These are phyloP conservation scores for Acrodontium crateriforme DNA, from an alignment of 2,329 filamentous ascomycete genomes.

Conservation along the genomic window DNA sequence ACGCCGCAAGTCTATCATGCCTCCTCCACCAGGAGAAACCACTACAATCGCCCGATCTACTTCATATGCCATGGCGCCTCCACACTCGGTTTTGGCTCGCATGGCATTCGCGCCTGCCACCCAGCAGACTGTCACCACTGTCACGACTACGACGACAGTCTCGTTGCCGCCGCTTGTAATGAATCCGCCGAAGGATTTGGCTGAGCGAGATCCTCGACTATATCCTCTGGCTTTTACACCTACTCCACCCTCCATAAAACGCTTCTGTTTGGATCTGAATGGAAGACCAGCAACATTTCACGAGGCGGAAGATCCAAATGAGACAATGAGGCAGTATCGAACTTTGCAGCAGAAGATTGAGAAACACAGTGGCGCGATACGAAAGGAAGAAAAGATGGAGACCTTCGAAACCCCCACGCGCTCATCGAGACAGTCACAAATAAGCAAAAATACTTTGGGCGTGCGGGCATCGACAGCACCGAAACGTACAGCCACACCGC, in stretches of 20 bases:
- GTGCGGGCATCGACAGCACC: slow-evolving; percentile 21
- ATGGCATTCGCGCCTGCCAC: slow-evolving; percentile 50
- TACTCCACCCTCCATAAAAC: slow-evolving; percentile 64
- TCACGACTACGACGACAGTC: slow-evolving; percentile 78
- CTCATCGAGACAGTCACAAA: slow-evolving; percentile 4
- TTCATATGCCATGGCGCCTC: slow-evolving; percentile 11
- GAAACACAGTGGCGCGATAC: slow-evolving; percentile 16
- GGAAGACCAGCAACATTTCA: slow-evolving; percentile 47
- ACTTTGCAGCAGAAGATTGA: slow-evolving; percentile 16
- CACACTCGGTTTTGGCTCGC: slow-evolving; percentile 38
- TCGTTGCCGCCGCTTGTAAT: slow-evolving; percentile 72
- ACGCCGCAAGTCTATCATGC: slow-evolving; percentile 3
- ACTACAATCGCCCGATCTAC: slow-evolving; percentile 4
- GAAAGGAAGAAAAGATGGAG: slow-evolving; percentile 13
- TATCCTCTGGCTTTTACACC: slow-evolving; percentile 77
- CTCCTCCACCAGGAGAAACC: slow-evolving; percentile 4
- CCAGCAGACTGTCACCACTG: slow-evolving; percentile 61
- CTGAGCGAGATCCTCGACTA: slow-evolving; percentile 68
- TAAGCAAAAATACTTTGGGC: slow-evolving; percentile 10
- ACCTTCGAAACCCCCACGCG: slow-evolving; percentile 14
- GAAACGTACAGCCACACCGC: slow-evolving; percentile 38
- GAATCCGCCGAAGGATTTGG: slow-evolving; percentile 54
- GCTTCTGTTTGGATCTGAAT: slow-evolving; percentile 60
- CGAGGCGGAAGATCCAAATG: slow-evolving; percentile 44
- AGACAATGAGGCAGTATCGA: slow-evolving; percentile 34